phyloP scores from a whole-genome alignment of 2,329 filamentous ascomycete genomes.

The Didymella keratinophila region DNA sequence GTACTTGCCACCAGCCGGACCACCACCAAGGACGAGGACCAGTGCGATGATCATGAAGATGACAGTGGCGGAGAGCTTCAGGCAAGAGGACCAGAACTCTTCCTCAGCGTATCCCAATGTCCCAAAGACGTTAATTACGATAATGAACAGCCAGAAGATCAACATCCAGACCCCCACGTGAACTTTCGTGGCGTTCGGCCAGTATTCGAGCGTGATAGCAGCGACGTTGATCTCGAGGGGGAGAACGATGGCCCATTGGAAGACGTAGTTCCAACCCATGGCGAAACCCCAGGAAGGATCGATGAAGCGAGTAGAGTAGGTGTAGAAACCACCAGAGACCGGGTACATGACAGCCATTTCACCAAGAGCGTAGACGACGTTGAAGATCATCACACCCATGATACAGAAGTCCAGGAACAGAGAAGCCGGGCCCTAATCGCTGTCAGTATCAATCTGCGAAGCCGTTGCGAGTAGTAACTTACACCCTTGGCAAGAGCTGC shows the following conservation, averaged over 20 bases:
- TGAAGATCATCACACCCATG: conserved; percentile 52
- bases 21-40: conserved; percentile 82
- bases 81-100: conserved; percentile 49
- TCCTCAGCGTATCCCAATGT: conserved; percentile 53
- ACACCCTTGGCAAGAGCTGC: conserved; percentile 50
- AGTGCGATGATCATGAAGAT: conserved; percentile 85
- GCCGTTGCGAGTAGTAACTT: conserved; percentile 46
- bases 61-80: conserved; percentile 49
- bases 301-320: conserved; percentile 58
- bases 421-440: conserved; percentile 39
- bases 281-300: conserved; percentile 56
- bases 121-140: conserved; percentile 72
- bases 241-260: conserved; percentile 50
- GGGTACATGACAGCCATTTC: conserved; percentile 67
- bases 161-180: conserved; percentile 73
- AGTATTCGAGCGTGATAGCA: conserved; percentile 51
- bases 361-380: conserved; percentile 59
- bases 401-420: conserved; percentile 52
- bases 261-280: conserved; percentile 50
- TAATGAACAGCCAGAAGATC: conserved; percentile 78
- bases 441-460: conserved; percentile 68
- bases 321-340: conserved; percentile 63
- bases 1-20: conserved; percentile 67
- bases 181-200: conserved; percentile 58
- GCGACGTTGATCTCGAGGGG: conserved; percentile 50